A percentile compares a stretch with the other conserved stretches of the same genome.
Conservation (phyloP, 176 grass and related monocot genomes). For the Aegilops sharonensis region DNA sequence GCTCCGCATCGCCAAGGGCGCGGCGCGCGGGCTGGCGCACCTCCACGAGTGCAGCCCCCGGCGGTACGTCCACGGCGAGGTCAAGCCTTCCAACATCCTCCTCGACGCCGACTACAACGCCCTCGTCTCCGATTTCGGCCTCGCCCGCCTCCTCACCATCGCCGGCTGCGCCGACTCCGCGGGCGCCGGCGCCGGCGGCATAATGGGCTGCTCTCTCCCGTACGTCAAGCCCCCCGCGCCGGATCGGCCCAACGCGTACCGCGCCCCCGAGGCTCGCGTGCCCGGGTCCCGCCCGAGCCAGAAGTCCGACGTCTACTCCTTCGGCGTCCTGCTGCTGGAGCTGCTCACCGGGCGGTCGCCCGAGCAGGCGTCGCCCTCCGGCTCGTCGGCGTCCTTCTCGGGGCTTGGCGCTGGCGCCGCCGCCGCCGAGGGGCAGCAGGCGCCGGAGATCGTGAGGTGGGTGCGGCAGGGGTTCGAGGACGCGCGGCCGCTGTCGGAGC, state of each 20-base stretch:
- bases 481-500: slow-evolving; percentile 75
- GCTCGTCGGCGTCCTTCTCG: not conserved
- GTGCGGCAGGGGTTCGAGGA: slow-evolving; percentile 64
- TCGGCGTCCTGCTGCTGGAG: slow-evolving; percentile 73
- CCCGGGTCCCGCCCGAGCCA: slow-evolving; percentile 24
- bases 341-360: slow-evolving; percentile 59
- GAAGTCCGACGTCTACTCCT: slow-evolving; percentile 76
- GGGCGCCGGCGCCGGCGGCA: not conserved
- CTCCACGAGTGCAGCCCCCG: slow-evolving; percentile 87
- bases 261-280: slow-evolving; percentile 52
- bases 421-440: not conserved
- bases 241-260: slow-evolving; percentile 36
- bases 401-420: not conserved
- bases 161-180: slow-evolving; percentile 47
- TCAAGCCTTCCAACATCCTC: slow-evolving; percentile 82
- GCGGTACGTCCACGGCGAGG: slow-evolving; percentile 73
- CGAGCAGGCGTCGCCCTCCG: slow-evolving; percentile 24
- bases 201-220: slow-evolving; percentile 44
- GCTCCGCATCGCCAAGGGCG: slow-evolving; percentile 58
- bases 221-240: slow-evolving; percentile 35
- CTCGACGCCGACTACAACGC: slow-evolving; percentile 69
- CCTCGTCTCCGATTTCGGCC: slow-evolving; percentile 69
- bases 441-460: slow-evolving; percentile 61
- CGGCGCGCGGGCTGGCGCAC: slow-evolving; percentile 67
- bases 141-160: slow-evolving; percentile 59